These are phyloP conservation scores for Yarrowia keelungensis DNA, from an alignment of 805 yeast species.

Conservation along the genomic window DNA sequence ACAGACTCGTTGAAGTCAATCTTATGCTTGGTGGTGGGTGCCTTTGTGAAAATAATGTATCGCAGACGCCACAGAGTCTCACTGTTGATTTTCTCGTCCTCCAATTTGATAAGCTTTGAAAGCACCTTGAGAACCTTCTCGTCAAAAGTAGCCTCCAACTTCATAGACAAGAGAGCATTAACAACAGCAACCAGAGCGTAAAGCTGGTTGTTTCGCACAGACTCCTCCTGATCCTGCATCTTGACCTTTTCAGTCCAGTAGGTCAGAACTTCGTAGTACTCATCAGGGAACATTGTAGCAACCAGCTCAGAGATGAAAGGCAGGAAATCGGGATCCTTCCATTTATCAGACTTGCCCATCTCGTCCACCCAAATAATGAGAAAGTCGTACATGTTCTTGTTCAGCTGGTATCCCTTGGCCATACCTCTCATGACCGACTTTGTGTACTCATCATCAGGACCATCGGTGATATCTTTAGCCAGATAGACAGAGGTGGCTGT, in stretches of 20 bases:
- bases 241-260: slow-evolving; percentile 13
- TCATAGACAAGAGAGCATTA: slow-evolving; percentile 15
- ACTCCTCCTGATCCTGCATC: background rate
- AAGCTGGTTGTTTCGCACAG: slow-evolving; percentile 17
- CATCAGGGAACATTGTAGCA: slow-evolving; percentile 28
- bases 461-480: slow-evolving; percentile 22
- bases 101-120: slow-evolving; percentile 12
- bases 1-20: background rate
- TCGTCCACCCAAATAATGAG: slow-evolving; percentile 22
- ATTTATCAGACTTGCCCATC: slow-evolving; percentile 13
- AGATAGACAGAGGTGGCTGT: slow-evolving; percentile 3
- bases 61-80: slow-evolving; percentile 28
- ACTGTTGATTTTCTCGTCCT: slow-evolving; percentile 4
- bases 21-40: slow-evolving; percentile 15
- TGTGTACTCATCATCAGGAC: slow-evolving; percentile 23
- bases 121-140: slow-evolving; percentile 22
- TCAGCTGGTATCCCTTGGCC: slow-evolving; percentile 23
- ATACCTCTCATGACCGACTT: slow-evolving; percentile 17
- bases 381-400: slow-evolving; percentile 2
- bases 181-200: slow-evolving; percentile 27
- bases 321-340: slow-evolving; percentile 22
- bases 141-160: slow-evolving; percentile 17
- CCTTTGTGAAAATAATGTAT: slow-evolving; percentile 25
- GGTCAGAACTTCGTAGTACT: slow-evolving; percentile 21
- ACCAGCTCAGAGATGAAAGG: slow-evolving; percentile 9